phyloP scores from a whole-genome alignment of 371 early-diverging fungal genomes.

The Phascolomyces articulosus region DNA sequence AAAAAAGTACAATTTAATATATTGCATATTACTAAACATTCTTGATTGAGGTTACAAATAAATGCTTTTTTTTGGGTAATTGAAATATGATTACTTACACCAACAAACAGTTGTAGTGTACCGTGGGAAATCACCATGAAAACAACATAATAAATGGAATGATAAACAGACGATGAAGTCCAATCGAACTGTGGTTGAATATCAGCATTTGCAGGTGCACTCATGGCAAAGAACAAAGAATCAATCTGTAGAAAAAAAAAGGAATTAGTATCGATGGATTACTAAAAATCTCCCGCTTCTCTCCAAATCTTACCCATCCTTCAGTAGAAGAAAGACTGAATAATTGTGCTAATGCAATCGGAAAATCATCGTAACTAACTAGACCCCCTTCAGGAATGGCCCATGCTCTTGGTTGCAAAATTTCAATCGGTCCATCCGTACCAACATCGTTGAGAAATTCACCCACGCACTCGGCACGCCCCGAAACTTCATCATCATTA shows the following conservation, averaged over 20 bases:
- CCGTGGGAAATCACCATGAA: conserved; percentile 66
- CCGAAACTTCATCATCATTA: conserved; percentile 41
- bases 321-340: conserved; percentile 64
- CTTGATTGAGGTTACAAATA: neutral
- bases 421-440: conserved; percentile 32
- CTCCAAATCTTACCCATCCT: conserved; percentile 58
- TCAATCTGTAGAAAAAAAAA: conserved; percentile 22
- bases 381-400: conserved; percentile 51
- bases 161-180: conserved; percentile 51
- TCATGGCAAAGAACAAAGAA: conserved; percentile 54
- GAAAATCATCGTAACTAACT: conserved; percentile 55
- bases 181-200: conserved; percentile 52
- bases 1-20: neutral
- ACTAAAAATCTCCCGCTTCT: too few species aligned
- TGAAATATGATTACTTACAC: conserved; percentile 37
- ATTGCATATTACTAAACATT: too few species aligned
- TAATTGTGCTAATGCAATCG: conserved; percentile 45
- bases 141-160: conserved; percentile 55
- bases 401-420: conserved; percentile 56
- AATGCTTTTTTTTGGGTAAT: neutral
- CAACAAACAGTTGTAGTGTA: conserved; percentile 63
- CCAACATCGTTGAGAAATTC: conserved; percentile 46
- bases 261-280: neutral
- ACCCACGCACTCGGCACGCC: conserved; percentile 48
- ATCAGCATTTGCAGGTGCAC: conserved; percentile 48